phyloP scores from a whole-genome alignment of 2,329 filamentous ascomycete species.

The Capronia coronata region DNA sequence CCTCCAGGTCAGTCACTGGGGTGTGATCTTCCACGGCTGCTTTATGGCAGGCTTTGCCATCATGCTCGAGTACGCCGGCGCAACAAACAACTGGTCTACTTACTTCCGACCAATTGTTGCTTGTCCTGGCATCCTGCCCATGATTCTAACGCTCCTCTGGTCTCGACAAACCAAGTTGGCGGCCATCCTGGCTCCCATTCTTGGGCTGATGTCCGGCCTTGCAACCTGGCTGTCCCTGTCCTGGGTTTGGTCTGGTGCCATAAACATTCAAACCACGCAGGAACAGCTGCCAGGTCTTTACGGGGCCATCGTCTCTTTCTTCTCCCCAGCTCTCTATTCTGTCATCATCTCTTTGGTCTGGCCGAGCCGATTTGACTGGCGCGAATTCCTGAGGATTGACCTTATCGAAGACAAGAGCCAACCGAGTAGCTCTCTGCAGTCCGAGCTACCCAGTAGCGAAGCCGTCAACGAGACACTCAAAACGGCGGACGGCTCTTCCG shows the following conservation, averaged over 20 bases:
- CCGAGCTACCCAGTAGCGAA: constrained; percentile 11
- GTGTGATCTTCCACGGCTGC: constrained; percentile 43
- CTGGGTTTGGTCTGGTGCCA: constrained; percentile 34
- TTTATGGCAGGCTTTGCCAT: constrained; percentile 47
- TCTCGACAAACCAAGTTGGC: constrained; percentile 42
- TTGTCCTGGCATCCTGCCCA: constrained; percentile 42
- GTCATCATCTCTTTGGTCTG: constrained; percentile 40
- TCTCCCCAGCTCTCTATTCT: constrained; percentile 44
- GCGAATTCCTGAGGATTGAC: constrained; percentile 44
- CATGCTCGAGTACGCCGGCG: constrained; percentile 45
- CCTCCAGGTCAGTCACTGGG: constrained; percentile 43
- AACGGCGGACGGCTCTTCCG: background rate
- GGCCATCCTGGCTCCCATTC: constrained; percentile 34
- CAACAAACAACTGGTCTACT: constrained; percentile 44
- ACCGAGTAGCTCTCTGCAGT: background rate
- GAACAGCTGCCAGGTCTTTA: constrained; percentile 41
- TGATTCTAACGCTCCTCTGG: constrained; percentile 30
- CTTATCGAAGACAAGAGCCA: constrained; percentile 11
- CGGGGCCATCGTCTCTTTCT: constrained; percentile 42
- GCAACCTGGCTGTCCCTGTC: constrained; percentile 34
- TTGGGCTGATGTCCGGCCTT: constrained; percentile 9
- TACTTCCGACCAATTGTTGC: constrained; percentile 41
- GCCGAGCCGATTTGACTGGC: constrained; percentile 40
- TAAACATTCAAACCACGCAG: constrained; percentile 40
- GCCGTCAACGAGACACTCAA: constrained; percentile 3